Evolutionary conservation across 768 basidiomycete species (phyloP).

Genomic region (Leccinum longicurvipes): DNA sequence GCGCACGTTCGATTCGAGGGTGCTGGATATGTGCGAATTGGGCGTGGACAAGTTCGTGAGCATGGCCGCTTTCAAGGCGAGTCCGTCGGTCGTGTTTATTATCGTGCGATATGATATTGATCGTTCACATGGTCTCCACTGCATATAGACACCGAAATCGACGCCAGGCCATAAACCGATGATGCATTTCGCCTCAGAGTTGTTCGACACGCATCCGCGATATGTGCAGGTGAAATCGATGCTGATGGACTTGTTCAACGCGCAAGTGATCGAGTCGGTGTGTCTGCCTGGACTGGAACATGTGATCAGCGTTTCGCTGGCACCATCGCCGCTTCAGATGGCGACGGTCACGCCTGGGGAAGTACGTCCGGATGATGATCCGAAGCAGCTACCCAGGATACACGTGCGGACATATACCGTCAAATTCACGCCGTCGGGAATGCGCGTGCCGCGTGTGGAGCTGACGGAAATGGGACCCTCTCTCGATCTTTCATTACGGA

Average conservation of each 20-base stretch:
- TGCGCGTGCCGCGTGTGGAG: conserved; percentile 76
- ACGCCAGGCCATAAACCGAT: conserved; percentile 88
- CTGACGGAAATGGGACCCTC: conserved; percentile 89
- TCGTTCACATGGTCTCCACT: neutral
- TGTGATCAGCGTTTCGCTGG: conserved; percentile 79
- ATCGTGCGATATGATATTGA: neutral
- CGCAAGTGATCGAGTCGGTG: conserved; percentile 78
- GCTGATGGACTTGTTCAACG: conserved; percentile 88
- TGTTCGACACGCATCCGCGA: conserved; percentile 93
- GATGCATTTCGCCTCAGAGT: conserved; percentile 92
- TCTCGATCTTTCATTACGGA: conserved; percentile 76
- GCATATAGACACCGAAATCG: conserved; percentile 75
- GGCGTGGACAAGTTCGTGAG: conserved; percentile 78
- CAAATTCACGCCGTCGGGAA: conserved; percentile 70
- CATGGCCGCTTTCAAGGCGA: conserved; percentile 83
- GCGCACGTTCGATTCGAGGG: conserved; percentile 78
- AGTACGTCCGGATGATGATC: conserved; percentile 39
- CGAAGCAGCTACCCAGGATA: conserved; percentile 64
- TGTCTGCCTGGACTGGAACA: conserved; percentile 83
- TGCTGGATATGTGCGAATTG: conserved; percentile 94
- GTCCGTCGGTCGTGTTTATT: conserved; percentile 12
- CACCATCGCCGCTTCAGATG: conserved; percentile 49
- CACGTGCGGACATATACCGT: conserved; percentile 88
- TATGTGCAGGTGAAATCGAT: conserved; percentile 90
- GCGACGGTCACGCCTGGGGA: conserved; percentile 2